Conservation (phyloP, 2,329 filamentous ascomycete genomes). For the Pezizomycotina sp. region DNA sequence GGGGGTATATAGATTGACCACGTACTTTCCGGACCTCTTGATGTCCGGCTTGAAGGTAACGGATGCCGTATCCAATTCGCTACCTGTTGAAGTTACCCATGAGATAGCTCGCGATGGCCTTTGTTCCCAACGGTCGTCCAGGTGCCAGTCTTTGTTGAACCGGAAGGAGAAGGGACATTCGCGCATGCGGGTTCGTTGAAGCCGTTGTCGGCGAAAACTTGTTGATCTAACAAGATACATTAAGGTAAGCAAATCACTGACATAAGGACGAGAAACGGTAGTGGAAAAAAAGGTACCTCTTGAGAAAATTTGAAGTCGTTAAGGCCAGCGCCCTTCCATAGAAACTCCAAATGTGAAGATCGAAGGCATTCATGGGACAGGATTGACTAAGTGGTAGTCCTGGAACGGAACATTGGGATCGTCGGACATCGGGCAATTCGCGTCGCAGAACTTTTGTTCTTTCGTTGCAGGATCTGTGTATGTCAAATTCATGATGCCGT, state of each 20-base stretch:
- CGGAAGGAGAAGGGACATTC: conserved; percentile 46
- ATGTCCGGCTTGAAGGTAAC: conserved; percentile 68
- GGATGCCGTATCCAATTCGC: conserved; percentile 43
- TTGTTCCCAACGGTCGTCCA: conserved; percentile 49
- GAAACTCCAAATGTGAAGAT: conserved; percentile 73
- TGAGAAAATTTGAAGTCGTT: conserved; percentile 75
- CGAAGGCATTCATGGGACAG: conserved; percentile 69
- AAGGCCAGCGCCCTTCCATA: conserved; percentile 69
- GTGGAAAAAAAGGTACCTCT: conserved; percentile 37
- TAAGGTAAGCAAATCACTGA: conserved; percentile 5
- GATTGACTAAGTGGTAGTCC: conserved; percentile 82
- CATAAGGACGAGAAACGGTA: no score
- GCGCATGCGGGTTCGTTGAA: conserved; percentile 83
- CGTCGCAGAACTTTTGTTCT: conserved; percentile 55
- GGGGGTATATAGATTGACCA: conserved; percentile 78
- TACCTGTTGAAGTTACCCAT: conserved; percentile 45
- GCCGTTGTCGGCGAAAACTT: conserved; percentile 63
- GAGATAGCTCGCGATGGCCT: conserved; percentile 59
- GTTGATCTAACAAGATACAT: conserved; percentile 42
- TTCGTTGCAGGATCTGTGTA: conserved; percentile 63
- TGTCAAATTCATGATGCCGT: conserved; percentile 91
- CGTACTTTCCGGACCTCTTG: conserved; percentile 77
- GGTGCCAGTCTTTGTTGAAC: conserved; percentile 51
- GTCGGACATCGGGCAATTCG: conserved; percentile 65
- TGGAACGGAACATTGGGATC: conserved; percentile 51